Base-by-base conservation (phyloP, 495 filamentous ascomycete species). In the Talaromyces adpressus region DNA sequence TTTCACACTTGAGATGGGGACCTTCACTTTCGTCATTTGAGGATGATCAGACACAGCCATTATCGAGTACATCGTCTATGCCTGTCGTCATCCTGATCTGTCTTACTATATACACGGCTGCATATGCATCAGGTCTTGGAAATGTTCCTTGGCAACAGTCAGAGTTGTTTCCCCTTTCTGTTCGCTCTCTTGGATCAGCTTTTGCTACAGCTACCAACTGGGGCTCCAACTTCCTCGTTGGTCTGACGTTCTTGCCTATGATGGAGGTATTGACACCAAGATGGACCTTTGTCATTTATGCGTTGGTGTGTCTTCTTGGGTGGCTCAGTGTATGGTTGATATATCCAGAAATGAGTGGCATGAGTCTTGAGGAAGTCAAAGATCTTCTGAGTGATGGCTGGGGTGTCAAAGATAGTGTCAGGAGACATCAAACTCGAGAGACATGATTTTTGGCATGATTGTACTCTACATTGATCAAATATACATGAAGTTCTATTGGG, bases 71-170 rank as follows among this genome's bases (percentile, higher is more conserved):
- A 25, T 63, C 68, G 11, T 36, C 70, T 5, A 22, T 72, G 36
- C 67, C 82, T 14, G 34, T 85, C 39, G 64, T 85, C 18, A 87
- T 97, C 61, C 74, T 95, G 29, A 64, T 83, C 23, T 87, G 86
- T 64, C 84, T 96, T 69, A 87, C 89, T 67, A 59, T 91, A n/a
- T 97, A 93, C 71, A 91, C 93, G 1, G 87, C 89, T 59, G 85
- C 85, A 0, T 97, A 94, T 69, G 92, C 93, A 9, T 78, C 91
- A 7, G 93, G 93, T n/a, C 80, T 97, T 3, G 93, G 93, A 4
- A 92, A 91, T 63, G 90, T 97, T 2, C 92, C 93, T 0, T 97
- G 93, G 93, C 91, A 93, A 77, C 91, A 96, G 72, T 88, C 85
- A 66, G 93, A 97, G 77, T 84, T 97, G 16, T 96, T 97, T 69